Evolutionary conservation across 768 basidiomycete species (phyloP).

Genomic region (Pulveroboletus sp.): DNA sequence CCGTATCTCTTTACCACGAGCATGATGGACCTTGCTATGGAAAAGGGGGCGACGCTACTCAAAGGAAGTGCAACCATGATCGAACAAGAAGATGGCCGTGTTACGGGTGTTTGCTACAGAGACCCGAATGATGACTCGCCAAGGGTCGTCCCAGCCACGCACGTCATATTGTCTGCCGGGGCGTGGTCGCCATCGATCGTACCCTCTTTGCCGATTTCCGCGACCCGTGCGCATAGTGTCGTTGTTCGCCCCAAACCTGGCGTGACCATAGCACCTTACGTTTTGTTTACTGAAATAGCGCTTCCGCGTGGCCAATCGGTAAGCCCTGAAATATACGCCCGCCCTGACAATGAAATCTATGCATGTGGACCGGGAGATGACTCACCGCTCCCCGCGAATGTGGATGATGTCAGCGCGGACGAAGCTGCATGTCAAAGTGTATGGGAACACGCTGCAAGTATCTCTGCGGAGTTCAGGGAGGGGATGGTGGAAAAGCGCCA

Average conservation of each 20-base stretch:
- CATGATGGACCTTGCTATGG: constrained; percentile 62
- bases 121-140: constrained; percentile 19
- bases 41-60: constrained; percentile 47
- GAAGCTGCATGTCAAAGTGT: constrained; percentile 51
- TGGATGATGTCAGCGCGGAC: constrained; percentile 69
- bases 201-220: constrained; percentile 51
- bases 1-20: constrained; percentile 69
- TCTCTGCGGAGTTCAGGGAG: constrained; percentile 52
- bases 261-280: constrained; percentile 61
- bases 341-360: constrained; percentile 65
- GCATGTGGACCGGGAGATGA: constrained; percentile 80
- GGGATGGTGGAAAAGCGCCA: constrained; percentile 51
- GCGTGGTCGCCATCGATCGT: constrained; percentile 75
- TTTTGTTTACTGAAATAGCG: constrained; percentile 76
- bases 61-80: constrained; percentile 44
- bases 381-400: constrained; percentile 58
- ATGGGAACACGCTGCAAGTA: constrained; percentile 51
- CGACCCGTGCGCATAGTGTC: constrained; percentile 70
- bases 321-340: constrained; percentile 68
- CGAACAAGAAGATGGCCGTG: constrained; percentile 37
- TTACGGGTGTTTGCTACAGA: constrained; percentile 45
- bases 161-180: constrained; percentile 77
- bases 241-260: constrained; percentile 48
- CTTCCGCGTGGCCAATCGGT: constrained; percentile 31
- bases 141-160: constrained; percentile 50